Percentiles rank a stretch among this genome's conserved stretches.
Conservation (phyloP, 208 protist species). For the Giardia duodenalis region DNA sequence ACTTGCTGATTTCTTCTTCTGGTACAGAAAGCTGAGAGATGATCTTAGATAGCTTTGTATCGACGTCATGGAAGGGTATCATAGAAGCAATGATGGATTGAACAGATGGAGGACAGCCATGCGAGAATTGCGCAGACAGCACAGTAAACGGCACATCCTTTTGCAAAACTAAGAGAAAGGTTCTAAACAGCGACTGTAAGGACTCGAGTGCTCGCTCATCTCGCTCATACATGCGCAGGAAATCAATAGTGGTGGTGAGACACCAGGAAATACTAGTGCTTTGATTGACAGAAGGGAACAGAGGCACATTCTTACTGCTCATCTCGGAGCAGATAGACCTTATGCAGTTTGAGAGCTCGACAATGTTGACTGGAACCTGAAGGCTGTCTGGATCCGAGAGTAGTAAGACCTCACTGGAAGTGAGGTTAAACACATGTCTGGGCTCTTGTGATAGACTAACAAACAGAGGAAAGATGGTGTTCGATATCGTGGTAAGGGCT, state of each 20-base stretch:
- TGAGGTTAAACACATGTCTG: not conserved
- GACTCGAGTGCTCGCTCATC: not conserved
- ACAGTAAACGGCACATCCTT: not conserved
- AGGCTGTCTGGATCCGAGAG: not conserved
- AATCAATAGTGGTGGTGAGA: not conserved
- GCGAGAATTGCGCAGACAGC: not conserved
- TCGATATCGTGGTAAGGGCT: not conserved
- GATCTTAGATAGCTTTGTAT: not conserved
- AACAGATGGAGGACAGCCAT: not conserved
- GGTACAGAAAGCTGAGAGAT: not conserved
- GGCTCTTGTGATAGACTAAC: not conserved
- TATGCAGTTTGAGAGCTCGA: not conserved
- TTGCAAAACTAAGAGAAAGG: not conserved
- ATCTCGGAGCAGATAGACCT: not conserved
- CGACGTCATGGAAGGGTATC: not conserved
- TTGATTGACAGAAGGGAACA: not conserved
- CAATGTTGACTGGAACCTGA: not conserved
- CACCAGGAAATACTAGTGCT: not conserved
- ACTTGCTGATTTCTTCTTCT: not conserved
- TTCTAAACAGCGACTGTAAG: not conserved
- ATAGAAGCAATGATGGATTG: not conserved
- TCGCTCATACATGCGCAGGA: not conserved
- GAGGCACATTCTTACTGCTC: not conserved
- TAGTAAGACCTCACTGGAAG: not conserved
- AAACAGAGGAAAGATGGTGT: not conserved